Base-by-base conservation (phyloP, 768 basidiomycete genomes). In the Mycena amicta region DNA sequence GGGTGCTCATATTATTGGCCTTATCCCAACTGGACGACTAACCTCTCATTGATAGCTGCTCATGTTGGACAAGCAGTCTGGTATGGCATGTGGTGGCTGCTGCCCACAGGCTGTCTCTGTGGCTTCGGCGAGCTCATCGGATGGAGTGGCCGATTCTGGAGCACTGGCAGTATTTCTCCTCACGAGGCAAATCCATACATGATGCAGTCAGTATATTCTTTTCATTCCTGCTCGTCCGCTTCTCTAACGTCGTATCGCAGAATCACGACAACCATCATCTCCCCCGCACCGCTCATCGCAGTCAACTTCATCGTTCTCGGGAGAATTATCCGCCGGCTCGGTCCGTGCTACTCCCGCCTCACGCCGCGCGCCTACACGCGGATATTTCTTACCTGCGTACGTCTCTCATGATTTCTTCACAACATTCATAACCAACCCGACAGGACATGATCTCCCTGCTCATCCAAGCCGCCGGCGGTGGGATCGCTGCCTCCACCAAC, bases 71-170 rank as follows among this genome's bases (percentile, higher is more conserved):
- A 85, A 68, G 74, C 79, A 0, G 45, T 75, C 1, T 69, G 68
- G 33, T 81, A 69, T 60, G 75, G 78, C 13, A 69, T 77, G 50
- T 84, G 83, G 80, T 87, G 79, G 77, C 61, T 86, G 11, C 31
- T 83, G 50, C 78, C 78, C 3, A 86, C 86, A 0, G 75, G 74
- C 5, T 69, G 75, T 15, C 62, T 83, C 0, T 76, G 78, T 41
- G 83, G 83, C 5, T 11, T 79, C 0, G 66, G 79, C 13, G 87
- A 88, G 65, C 62, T 80, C 16, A 56, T 81, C 3, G 86, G 85
- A 0, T 88, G 86, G 87, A 64, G 69, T 4, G 86, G 74, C 1
- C 69, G 85, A 16, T 64, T 83, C 4, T 87, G 83, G 84, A 82
- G 79, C 11, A n/a, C n/a, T n/a, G n/a, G n/a, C n/a, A 78, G 72